phyloP scores from a whole-genome alignment of 306 rosid genomes.

The peach (Prunus persica) region DNA sequence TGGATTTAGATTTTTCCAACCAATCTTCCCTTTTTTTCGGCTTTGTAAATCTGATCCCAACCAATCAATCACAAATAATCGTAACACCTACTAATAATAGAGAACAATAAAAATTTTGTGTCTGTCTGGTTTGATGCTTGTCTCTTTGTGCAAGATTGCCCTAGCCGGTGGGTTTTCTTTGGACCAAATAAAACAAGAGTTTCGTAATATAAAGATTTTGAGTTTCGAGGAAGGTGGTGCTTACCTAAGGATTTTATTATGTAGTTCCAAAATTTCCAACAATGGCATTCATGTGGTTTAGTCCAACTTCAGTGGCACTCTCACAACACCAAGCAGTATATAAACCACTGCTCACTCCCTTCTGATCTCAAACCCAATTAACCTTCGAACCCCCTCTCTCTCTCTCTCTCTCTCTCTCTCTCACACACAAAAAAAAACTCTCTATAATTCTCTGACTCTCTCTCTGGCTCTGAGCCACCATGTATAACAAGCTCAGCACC shows the following conservation, averaged over 20 bases:
- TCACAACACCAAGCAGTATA: slow-evolving; percentile 30
- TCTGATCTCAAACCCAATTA: slow-evolving; percentile 20
- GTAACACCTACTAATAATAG: not conserved
- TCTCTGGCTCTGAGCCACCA: not conserved
- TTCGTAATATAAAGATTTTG: not conserved
- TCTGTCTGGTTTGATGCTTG: not conserved
- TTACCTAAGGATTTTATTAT: not conserved
- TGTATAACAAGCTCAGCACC: slow-evolving; percentile 35
- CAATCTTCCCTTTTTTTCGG: not conserved
- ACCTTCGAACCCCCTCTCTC: not conserved
- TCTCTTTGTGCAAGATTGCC: not conserved
- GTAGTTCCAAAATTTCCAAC: slow-evolving; percentile 5
- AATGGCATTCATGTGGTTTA: slow-evolving; percentile 49
- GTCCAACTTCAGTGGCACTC: slow-evolving; percentile 28
- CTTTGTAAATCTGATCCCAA: not conserved
- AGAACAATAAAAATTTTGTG: not conserved
- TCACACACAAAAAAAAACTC: not conserved
- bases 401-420: not conserved
- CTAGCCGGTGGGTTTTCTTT: not conserved
- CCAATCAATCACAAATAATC: not conserved
- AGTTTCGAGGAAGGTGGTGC: not conserved
- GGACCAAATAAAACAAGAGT: not conserved
- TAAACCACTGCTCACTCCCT: slow-evolving; percentile 23
- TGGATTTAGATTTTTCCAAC: no score
- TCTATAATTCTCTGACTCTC: no score